These are phyloP conservation scores for Entonaema liquescens DNA, from an alignment of 495 filamentous ascomycete genomes.

Conservation along the genomic window DNA sequence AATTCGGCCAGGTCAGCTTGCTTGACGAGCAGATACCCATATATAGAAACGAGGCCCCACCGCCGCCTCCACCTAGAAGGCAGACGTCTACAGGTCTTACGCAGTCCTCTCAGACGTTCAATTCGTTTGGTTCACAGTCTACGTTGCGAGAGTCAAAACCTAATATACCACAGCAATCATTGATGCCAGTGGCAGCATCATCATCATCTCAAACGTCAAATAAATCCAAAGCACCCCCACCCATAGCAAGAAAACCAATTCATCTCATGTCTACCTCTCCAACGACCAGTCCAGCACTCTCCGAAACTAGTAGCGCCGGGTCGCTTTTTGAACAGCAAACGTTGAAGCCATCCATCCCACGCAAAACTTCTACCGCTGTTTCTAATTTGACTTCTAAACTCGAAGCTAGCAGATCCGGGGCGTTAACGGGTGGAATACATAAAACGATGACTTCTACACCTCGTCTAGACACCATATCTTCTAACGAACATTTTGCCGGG, in stretches of 20 bases:
- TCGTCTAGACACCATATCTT: constrained; percentile 2
- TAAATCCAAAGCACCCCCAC: constrained; percentile 59
- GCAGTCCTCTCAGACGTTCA: constrained; percentile 32
- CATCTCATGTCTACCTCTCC: constrained; percentile 57
- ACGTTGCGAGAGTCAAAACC: constrained; percentile 13
- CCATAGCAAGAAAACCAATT: constrained; percentile 62
- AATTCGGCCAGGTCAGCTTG: constrained; percentile 50
- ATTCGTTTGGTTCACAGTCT: constrained; percentile 12
- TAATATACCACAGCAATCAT: constrained; percentile 12
- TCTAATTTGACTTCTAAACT: constrained; percentile 43
- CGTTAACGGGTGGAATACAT: constrained; percentile 39
- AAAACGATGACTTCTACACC: constrained; percentile 20
- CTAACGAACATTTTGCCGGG: constrained; percentile 11
- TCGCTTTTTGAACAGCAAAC: constrained; percentile 26
- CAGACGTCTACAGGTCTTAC: constrained; percentile 44
- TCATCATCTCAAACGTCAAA: constrained; percentile 43
- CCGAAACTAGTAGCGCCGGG: constrained; percentile 16
- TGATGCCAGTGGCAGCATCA: constrained; percentile 39
- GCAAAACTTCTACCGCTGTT: constrained; percentile 34
- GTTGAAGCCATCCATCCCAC: constrained; percentile 35
- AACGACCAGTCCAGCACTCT: constrained; percentile 38
- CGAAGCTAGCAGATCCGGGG: constrained; percentile 37
- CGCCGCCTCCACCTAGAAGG: constrained; percentile 59
- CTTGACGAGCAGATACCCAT: constrained; percentile 44
- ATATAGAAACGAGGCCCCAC: constrained; percentile 49